These are phyloP conservation scores for Phytophthora citrophthora DNA, from an alignment of 352 stramenopile genomes.

Conservation along the genomic window DNA sequence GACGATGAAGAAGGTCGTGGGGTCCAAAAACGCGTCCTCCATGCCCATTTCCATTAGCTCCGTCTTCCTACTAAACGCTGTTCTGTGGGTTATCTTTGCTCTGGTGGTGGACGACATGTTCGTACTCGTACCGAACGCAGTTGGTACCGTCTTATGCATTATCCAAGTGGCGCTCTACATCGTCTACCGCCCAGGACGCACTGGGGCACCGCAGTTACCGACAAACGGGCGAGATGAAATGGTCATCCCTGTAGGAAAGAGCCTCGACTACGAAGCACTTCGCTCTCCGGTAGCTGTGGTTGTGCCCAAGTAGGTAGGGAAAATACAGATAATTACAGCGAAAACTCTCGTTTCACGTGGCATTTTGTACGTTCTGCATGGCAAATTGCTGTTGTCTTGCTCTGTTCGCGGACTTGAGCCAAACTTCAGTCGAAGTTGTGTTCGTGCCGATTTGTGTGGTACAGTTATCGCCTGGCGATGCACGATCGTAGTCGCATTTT, in stretches of 20 bases:
- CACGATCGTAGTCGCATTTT: neutral
- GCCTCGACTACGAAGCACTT: constrained; percentile 16
- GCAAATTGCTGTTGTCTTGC: neutral
- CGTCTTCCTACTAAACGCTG: constrained; percentile 46
- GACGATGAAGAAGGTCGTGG: constrained; percentile 48
- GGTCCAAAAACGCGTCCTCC: constrained; percentile 44
- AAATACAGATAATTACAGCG: no score
- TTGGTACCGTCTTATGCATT: constrained; percentile 39
- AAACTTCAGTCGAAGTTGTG: constrained; percentile 1
- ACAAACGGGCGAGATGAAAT: constrained; percentile 3
- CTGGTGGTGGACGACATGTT: constrained; percentile 40
- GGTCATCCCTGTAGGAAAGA: constrained; percentile 6
- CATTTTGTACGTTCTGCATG: no score
- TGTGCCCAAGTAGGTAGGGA: no score
- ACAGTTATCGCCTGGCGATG: constrained; percentile 6
- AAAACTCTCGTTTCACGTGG: no score
- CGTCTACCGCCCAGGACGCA: constrained; percentile 34
- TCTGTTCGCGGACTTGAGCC: no score
- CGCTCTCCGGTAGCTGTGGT: constrained; percentile 6
- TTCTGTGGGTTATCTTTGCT: constrained; percentile 56
- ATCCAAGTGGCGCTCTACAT: constrained; percentile 54
- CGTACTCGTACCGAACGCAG: constrained; percentile 43
- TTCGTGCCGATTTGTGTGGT: constrained; percentile 3
- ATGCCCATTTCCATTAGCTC: constrained; percentile 53
- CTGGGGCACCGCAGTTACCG: neutral